These are phyloP conservation scores for Paecilomyces sp. DNA, from an alignment of 2,329 filamentous ascomycete species.

Conservation along the genomic window DNA sequence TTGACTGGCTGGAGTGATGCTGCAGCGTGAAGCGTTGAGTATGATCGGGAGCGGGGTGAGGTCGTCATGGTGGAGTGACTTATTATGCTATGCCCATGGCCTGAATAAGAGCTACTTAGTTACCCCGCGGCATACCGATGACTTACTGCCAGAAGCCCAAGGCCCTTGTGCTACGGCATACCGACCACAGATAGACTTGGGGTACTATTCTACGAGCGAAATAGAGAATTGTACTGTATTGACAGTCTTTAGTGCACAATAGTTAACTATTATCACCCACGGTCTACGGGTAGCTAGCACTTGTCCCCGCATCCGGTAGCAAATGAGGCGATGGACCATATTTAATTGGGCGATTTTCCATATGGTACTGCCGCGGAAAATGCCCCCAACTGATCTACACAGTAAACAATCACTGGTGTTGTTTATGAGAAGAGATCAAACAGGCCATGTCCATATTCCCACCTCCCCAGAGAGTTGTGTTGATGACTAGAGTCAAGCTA, in stretches of 20 bases:
- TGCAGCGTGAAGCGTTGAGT: slow-evolving; percentile 4
- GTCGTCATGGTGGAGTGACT: slow-evolving; percentile 18
- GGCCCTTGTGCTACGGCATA: slow-evolving; percentile 5
- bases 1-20: neutral
- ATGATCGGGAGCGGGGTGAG: slow-evolving; percentile 17
- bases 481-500: slow-evolving; percentile 12
- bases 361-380: too few species aligned
- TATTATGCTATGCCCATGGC: slow-evolving; percentile 12
- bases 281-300: too few species aligned
- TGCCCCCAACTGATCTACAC: too few species aligned
- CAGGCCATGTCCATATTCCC: neutral
- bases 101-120: neutral
- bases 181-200: slow-evolving; percentile 2
- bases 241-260: neutral
- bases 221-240: neutral
- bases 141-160: neutral
- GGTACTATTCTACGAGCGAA: neutral
- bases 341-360: too few species aligned
- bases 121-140: slow-evolving; percentile 7
- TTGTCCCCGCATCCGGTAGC: too few species aligned
- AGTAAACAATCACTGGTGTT: neutral
- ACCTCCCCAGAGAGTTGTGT: neutral
- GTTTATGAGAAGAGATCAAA: neutral
- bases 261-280: neutral
- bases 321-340: too few species aligned